These are phyloP conservation scores for Wickerhamomyces alni DNA, from an alignment of 805 yeast species.

Conservation along the genomic window DNA sequence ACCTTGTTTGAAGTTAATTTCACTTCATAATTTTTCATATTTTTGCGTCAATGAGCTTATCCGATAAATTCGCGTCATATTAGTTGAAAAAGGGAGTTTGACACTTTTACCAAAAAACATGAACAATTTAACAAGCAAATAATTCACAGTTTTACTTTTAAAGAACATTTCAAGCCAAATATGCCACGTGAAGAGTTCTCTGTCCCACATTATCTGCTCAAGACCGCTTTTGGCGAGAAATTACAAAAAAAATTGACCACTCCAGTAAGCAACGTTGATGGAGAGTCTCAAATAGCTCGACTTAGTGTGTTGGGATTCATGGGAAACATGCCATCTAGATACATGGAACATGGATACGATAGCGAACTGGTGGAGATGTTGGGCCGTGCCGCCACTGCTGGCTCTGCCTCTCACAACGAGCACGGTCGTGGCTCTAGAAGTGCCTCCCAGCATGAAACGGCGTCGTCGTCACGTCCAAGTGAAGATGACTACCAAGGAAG, in stretches of 20 bases:
- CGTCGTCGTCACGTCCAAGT: neutral
- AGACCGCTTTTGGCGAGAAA: conserved; percentile 16
- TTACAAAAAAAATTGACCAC: conserved; percentile 6
- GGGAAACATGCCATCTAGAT: conserved; percentile 17
- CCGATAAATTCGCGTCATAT: no score
- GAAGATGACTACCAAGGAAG: conserved; percentile 2
- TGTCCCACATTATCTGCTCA: conserved; percentile 14
- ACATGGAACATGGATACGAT: conserved; percentile 6
- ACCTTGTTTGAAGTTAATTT: no score
- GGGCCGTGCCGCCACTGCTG: neutral
- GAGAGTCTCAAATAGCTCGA: conserved; percentile 4
- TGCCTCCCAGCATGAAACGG: no score
- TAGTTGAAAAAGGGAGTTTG: no score
- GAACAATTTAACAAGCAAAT: no score
- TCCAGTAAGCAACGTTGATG: conserved; percentile 1
- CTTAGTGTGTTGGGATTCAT: conserved; percentile 13
- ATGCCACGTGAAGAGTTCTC: neutral
- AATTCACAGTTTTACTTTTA: no score
- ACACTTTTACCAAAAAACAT: no score
- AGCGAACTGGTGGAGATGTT: conserved; percentile 9
- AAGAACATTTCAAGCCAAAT: neutral
- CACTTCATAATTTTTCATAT: no score
- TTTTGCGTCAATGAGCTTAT: no score
- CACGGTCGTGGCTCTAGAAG: no score
- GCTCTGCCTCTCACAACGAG: neutral